Evolutionary conservation across 352 stramenopile genomes (phyloP).

Genomic region (Globisporangium splendens): DNA sequence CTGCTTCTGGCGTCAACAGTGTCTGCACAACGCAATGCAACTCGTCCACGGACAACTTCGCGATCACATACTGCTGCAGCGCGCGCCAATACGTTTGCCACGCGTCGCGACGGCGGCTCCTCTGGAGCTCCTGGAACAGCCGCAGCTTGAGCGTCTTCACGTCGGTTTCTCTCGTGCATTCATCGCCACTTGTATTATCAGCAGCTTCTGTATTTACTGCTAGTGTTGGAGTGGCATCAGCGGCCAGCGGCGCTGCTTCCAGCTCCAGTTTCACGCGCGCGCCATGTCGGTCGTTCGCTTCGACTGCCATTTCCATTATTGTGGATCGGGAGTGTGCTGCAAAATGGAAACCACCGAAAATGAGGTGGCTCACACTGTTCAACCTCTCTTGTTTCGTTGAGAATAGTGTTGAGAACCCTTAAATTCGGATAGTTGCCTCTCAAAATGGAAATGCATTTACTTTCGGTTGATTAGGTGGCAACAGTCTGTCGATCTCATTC

Average conservation of each 20-base stretch:
- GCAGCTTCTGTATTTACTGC: background rate
- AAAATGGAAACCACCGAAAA: background rate
- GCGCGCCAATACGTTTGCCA: conserved; percentile 60
- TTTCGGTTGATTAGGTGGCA: too few relatives aligned
- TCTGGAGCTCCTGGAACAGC: conserved; percentile 61
- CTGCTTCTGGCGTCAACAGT: conserved; percentile 44
- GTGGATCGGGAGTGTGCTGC: too few relatives aligned
- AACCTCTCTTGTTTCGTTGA: too few relatives aligned
- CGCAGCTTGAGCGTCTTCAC: conserved; percentile 59
- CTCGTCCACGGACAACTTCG: conserved; percentile 47
- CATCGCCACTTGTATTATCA: background rate
- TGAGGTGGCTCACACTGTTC: background rate
- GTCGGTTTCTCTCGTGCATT: background rate
- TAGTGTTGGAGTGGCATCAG: background rate
- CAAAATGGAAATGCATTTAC: too few relatives aligned
- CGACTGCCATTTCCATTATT: background rate
- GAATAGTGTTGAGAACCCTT: too few relatives aligned
- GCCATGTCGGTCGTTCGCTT: background rate
- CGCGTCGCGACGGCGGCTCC: conserved; percentile 29
- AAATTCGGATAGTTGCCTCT: too few relatives aligned
- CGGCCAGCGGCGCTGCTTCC: background rate
- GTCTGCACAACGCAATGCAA: conserved; percentile 45
- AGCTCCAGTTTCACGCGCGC: background rate
- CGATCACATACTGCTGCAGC: conserved; percentile 55
- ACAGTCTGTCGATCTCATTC: too few relatives aligned